Conservation (phyloP, 1,284 basidiomycete genomes). For the Sanghuangporus weigelae region DNA sequence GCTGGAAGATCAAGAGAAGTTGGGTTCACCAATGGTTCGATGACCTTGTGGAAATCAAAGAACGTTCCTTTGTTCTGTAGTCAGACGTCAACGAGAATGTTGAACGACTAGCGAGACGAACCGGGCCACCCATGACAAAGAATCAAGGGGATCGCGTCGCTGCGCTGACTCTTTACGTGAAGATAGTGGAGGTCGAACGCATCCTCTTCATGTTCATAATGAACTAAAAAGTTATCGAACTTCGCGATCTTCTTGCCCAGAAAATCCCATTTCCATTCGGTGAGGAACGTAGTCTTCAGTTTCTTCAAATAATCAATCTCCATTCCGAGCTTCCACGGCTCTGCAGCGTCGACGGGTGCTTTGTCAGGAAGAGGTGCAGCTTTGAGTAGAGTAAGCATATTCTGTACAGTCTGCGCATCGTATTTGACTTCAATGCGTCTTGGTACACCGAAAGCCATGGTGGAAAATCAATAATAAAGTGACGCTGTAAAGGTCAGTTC, state of each 20-base stretch:
- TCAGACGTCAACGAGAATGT: not conserved
- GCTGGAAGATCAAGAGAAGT: conserved; percentile 18
- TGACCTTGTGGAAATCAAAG: conserved; percentile 25
- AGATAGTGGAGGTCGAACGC: conserved; percentile 21
- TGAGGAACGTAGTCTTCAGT: conserved; percentile 14
- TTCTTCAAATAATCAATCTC: conserved; percentile 15
- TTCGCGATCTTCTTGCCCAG: conserved; percentile 14
- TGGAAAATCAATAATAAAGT: not conserved
- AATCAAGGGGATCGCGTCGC: conserved; percentile 23
- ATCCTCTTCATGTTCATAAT: conserved; percentile 18
- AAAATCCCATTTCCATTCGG: conserved; percentile 15
- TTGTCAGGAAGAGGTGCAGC: conserved; percentile 6
- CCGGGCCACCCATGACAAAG: conserved; percentile 25
- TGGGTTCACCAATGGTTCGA: conserved; percentile 21
- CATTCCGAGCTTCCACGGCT: conserved; percentile 18
- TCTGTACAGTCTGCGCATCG: not conserved
- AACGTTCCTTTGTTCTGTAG: conserved; percentile 19
- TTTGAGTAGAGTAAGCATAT: conserved; percentile 16
- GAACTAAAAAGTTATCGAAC: conserved; percentile 19
- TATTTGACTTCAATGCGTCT: not conserved
- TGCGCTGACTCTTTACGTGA: conserved; percentile 19
- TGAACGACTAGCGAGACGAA: not conserved
- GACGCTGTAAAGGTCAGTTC: not conserved
- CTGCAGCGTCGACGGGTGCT: conserved; percentile 13
- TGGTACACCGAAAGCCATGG: conserved; percentile 11